phyloP scores from a whole-genome alignment of 2,329 filamentous ascomycete species.

The Sclerotinia minor region DNA sequence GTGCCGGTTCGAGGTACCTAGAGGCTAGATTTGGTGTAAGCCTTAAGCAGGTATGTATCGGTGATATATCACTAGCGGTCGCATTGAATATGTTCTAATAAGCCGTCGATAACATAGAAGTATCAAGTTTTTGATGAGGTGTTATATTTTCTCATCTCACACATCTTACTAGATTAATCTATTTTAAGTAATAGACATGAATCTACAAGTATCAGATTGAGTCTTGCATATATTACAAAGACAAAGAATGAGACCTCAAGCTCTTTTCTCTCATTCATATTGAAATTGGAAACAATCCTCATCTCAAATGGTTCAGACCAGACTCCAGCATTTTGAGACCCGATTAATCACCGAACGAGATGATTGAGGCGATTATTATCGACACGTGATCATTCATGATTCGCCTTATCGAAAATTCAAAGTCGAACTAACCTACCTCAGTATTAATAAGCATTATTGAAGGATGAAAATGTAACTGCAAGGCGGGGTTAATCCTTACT shows the following conservation, averaged over 20 bases:
- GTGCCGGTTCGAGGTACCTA: not conserved
- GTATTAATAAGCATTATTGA: too few species aligned
- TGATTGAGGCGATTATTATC: too few species aligned
- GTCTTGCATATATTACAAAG: constrained; percentile 2
- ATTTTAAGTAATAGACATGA: not conserved
- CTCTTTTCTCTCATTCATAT: not conserved
- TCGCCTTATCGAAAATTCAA: too few species aligned
- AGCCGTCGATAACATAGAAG: not conserved
- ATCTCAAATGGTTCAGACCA: not conserved
- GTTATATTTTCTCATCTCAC: not conserved
- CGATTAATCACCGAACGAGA: not conserved
- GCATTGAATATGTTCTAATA: not conserved
- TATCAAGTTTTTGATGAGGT: not conserved
- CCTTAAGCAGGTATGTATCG: constrained; percentile 13
- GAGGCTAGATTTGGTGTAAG: not conserved
- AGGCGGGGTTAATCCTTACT: constrained; percentile 15
- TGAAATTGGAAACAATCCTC: not conserved
- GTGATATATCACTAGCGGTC: not conserved
- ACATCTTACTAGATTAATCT: not conserved
- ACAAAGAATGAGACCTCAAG: not conserved
- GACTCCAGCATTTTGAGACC: too few species aligned
- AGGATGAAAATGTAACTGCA: not conserved
- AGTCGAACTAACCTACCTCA: too few species aligned
- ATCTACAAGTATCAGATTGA: not conserved
- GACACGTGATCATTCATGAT: not conserved